Conservation (phyloP, 106 monocot species). For the Dioscorea dumetorum region DNA sequence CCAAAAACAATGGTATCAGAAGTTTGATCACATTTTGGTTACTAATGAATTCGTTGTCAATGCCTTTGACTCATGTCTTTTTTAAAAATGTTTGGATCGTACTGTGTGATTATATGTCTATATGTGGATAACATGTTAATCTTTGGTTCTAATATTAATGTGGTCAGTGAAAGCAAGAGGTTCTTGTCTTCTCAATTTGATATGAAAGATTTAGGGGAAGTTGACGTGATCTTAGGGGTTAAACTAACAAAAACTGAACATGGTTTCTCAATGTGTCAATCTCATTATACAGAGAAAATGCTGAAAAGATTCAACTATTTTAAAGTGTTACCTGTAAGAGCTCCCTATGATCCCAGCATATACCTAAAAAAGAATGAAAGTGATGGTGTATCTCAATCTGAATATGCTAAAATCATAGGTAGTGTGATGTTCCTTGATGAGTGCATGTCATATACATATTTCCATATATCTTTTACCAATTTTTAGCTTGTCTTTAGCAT, state of each 20-base stretch:
- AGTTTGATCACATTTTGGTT: background rate
- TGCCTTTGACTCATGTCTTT: background rate
- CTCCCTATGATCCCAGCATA: too few relatives aligned
- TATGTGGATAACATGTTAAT: slow-evolving; percentile 10
- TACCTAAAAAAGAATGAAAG: background rate
- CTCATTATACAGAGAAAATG: too few relatives aligned
- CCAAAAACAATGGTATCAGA: background rate
- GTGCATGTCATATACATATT: too few relatives aligned
- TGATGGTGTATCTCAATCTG: background rate
- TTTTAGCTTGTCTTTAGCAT: too few relatives aligned
- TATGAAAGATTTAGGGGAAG: too few relatives aligned
- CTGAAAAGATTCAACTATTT: too few relatives aligned
- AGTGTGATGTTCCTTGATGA: slow-evolving; percentile 3
- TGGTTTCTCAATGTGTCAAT: too few relatives aligned
- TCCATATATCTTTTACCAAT: too few relatives aligned
- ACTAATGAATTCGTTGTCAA: background rate
- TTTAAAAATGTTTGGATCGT: too few relatives aligned
- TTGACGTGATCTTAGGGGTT: too few relatives aligned
- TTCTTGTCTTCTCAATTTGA: background rate
- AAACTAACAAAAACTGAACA: too few relatives aligned
- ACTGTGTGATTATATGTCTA: background rate
- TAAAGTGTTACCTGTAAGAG: too few relatives aligned
- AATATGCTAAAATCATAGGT: background rate
- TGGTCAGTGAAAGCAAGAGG: background rate
- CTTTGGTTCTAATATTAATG: background rate